These are phyloP conservation scores for Lyophyllum decastes DNA, from an alignment of 768 basidiomycete species.

Conservation along the genomic window DNA sequence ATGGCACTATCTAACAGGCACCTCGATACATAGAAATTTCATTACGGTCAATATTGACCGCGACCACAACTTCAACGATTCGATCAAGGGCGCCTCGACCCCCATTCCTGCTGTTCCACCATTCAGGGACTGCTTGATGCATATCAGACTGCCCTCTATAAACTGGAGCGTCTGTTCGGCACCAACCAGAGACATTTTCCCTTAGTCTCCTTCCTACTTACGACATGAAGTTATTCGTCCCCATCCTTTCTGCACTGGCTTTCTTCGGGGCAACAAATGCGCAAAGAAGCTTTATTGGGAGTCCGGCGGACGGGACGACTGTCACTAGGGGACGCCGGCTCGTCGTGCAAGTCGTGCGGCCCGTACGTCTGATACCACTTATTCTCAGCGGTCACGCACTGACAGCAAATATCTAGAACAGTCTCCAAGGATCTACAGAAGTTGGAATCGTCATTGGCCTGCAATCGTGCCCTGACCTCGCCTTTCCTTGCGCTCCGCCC, in stretches of 20 bases:
- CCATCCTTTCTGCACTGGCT: constrained; percentile 10
- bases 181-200: not conserved
- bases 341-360: constrained; percentile 36
- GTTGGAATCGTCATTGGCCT: constrained; percentile 46
- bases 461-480: constrained; percentile 33
- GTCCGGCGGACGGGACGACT: constrained; percentile 27
- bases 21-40: not conserved
- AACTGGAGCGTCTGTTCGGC: not conserved
- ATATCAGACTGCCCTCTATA: not conserved
- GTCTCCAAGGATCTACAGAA: constrained; percentile 40
- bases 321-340: constrained; percentile 30
- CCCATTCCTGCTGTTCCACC: not conserved
- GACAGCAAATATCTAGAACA: constrained; percentile 26
- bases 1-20: not conserved
- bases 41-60: constrained; percentile 1
- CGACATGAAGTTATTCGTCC: constrained; percentile 14
- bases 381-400: not conserved
- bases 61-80: not conserved
- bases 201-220: not conserved
- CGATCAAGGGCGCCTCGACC: not conserved
- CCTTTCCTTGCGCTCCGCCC: constrained; percentile 19
- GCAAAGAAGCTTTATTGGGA: constrained; percentile 28
- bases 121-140: not conserved
- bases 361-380: constrained; percentile 27
- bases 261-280: constrained; percentile 12